Evolutionary conservation across 495 filamentous ascomycete species (phyloP).

Genomic region (Aspergillus sclerotioniger): DNA sequence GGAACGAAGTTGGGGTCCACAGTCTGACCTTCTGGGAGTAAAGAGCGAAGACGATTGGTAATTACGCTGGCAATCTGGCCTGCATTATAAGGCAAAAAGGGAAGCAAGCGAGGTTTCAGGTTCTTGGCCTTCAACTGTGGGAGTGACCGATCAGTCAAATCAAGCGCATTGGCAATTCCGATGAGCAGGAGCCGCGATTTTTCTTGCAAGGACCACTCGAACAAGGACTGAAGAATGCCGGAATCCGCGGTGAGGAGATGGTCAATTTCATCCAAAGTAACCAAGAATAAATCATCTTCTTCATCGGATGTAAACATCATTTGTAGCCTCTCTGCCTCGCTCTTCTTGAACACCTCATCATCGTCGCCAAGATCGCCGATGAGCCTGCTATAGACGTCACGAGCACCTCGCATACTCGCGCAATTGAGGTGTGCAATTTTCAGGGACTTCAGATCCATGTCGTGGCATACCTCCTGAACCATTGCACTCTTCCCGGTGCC

Average conservation of each 20-base stretch:
- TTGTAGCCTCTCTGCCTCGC: conserved; percentile 56
- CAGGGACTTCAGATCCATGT: conserved; percentile 49
- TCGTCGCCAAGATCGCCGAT: conserved; percentile 61
- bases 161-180: conserved; percentile 94
- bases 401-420: conserved; percentile 84
- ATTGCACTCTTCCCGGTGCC: conserved; percentile 97
- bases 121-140: conserved; percentile 91
- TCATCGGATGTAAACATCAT: conserved; percentile 61
- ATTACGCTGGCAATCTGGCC: conserved; percentile 86
- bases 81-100: conserved; percentile 90
- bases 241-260: conserved; percentile 83
- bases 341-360: conserved; percentile 55
- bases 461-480: conserved; percentile 71
- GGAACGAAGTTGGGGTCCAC: conserved; percentile 63
- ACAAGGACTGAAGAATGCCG: conserved; percentile 83
- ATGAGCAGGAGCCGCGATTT: conserved; percentile 78
- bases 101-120: conserved; percentile 82
- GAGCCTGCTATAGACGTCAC: conserved; percentile 76
- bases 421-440: conserved; percentile 86
- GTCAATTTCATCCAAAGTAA: conserved; percentile 93
- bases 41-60: conserved; percentile 72
- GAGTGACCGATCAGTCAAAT: conserved; percentile 91
- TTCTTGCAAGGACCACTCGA: conserved; percentile 84
- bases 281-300: conserved; percentile 58
- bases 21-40: conserved; percentile 53